Base-by-base conservation (phyloP, 805 yeast species). In the Vanderwaltozyma polyspora region DNA sequence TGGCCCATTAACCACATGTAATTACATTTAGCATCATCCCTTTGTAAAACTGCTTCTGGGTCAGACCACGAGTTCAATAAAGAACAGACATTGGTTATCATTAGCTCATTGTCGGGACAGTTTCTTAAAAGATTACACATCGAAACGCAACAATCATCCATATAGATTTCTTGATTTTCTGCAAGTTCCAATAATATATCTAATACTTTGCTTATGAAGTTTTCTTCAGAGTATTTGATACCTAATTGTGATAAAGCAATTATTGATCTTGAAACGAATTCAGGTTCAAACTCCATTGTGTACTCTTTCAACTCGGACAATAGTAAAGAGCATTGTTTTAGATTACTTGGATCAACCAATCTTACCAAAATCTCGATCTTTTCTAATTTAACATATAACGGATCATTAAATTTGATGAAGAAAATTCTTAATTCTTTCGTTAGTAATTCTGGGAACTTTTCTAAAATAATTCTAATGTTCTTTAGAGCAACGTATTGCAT, bases 401-500 rank as follows among this genome's bases (percentile, higher is more conserved):
- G 83, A 66, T 87, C 82, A 55, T 77, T 80, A 63, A 73, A 86
- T 57, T 86, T 86, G 52, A 89, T 76, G 66, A 83, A 89, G 50
- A 91, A 91, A 6, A 87, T 91, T 45, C 94, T 72, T 48, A 86
- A 63, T 53, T 89, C 95, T 43, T 76, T 75, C 13, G 79, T 66
- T 39, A 89, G 65, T 16, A 89, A 66, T 32, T 67, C 69, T 5
- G 98, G 97, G 57, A 83, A 85, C 57, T 82, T 82, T 52, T 87
- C 95, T 42, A 89, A 67, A 30, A 89, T 76, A 46, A 89, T 79
- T 55, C 95, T 71, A 40, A 91, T 86, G 58, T 91, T 91, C 55
- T 86, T 80, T 49, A 89, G 66, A 1, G 95, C 91, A 30, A 89
- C 95, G 49, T 80, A 89, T 60, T 91, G 97, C 31, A 93, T 83